Evolutionary conservation across 2,329 filamentous ascomycete genomes (phyloP).

Genomic region (Aureobasidium sp.): DNA sequence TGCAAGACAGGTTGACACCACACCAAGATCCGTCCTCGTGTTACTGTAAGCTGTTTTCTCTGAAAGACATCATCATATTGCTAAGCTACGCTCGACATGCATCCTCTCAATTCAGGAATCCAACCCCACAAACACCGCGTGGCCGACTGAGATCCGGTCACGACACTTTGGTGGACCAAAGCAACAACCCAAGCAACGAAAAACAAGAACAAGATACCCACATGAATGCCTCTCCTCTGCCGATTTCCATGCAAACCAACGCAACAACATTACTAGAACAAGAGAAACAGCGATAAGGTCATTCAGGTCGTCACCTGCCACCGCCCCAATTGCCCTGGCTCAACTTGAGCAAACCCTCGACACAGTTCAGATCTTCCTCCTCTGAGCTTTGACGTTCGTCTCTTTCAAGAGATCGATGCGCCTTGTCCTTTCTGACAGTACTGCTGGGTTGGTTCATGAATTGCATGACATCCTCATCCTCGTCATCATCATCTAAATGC

Average conservation of each 20-base stretch:
- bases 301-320: neutral
- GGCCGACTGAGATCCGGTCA: slow-evolving; percentile 2
- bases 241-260: neutral
- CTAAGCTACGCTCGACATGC: slow-evolving; percentile 1
- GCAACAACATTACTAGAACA: neutral
- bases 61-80: neutral
- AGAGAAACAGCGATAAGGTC: neutral
- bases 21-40: no score
- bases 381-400: slow-evolving; percentile 32
- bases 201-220: neutral
- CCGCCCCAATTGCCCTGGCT: slow-evolving; percentile 66
- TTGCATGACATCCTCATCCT: slow-evolving; percentile 59
- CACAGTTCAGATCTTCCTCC: slow-evolving; percentile 60
- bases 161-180: neutral
- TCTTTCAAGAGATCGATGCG: slow-evolving; percentile 12
- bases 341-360: slow-evolving; percentile 17
- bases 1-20: neutral
- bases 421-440: slow-evolving; percentile 5
- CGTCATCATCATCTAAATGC: slow-evolving; percentile 22
- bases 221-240: slow-evolving; percentile 2
- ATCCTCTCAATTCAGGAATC: neutral
- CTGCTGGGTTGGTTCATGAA: slow-evolving; percentile 63
- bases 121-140: neutral
- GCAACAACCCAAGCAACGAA: neutral
- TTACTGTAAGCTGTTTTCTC: neutral